Base-by-base conservation (phyloP, 2,329 filamentous ascomycete genomes). In the Colletotrichum destructivum region DNA sequence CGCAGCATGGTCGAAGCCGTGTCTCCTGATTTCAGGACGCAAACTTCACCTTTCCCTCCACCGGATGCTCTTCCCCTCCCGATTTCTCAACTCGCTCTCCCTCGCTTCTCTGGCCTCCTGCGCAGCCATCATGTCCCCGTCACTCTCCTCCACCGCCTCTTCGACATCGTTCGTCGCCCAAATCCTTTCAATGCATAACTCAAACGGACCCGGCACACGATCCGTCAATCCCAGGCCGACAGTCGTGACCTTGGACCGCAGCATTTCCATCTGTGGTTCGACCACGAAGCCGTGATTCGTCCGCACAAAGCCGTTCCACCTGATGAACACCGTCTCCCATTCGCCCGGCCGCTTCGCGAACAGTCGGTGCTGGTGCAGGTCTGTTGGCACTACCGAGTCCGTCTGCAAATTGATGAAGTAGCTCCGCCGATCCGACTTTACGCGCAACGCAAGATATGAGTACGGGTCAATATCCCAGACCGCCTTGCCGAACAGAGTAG, bases 371-470 rank as follows among this genome's bases (percentile, higher is more conserved):
- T 99, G 96, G 81, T 98, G 96, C 74, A 99, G 87, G 81, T 99
- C 96, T n/a, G 95, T 96, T 13, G 94, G 93, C 59, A 98, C 94
- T 66, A 99, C 92, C 1, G 93, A 94, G 79, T 99, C 96, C 3
- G 95, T 98, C 85, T 98, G 96, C 18, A 99, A 85, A 82, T 99
- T 99, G 78, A 99, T 90, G 69, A 98, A 94, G 84, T 98, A 99
- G 77, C 94, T 93, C 71, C 96, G 88, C 18, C 95, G 95, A 79
- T 98, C 96, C 3, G 94, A 96, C 81, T 95, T 96, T 76, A 99
- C 88, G 16, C 95, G 92, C 78, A 99, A 83, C 0, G 94, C 96
- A 12, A 99, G 91, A 82, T 95, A 98, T 15, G 88, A 85, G 83
- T 97, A 98, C 3, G 93, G 91, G 78, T 98, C 95, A 63, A 98